Percentiles rank a stretch among this genome's conserved stretches.
Conservation (phyloP, 139 green algal genomes). For the Micromonas pusilla region DNA sequence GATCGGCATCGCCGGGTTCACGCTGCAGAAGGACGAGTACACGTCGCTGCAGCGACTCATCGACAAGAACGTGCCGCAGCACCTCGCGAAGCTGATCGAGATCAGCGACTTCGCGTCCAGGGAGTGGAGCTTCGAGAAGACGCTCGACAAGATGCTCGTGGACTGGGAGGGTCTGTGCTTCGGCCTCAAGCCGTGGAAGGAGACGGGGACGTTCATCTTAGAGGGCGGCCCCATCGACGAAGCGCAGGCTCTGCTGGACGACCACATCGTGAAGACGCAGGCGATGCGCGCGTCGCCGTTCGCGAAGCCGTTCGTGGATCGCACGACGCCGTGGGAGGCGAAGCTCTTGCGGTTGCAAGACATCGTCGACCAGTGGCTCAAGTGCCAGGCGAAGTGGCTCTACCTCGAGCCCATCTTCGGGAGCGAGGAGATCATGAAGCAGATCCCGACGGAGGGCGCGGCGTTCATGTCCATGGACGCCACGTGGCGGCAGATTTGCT, state of each 20-base stretch:
- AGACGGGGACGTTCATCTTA: conserved; percentile 42
- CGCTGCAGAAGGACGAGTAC: conserved; percentile 57
- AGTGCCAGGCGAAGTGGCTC: conserved; percentile 80
- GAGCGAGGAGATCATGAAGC: conserved; percentile 81
- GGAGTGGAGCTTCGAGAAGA: conserved; percentile 55
- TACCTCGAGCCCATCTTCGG: conserved; percentile 91
- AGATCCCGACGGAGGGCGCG: conserved; percentile 60
- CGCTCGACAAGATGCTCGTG: conserved; percentile 50
- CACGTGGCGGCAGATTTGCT: conserved; percentile 31
- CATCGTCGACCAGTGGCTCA: conserved; percentile 69
- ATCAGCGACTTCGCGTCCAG: conserved; percentile 66
- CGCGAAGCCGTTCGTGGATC: conserved; percentile 73
- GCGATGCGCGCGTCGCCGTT: conserved; percentile 81
- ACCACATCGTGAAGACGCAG: conserved; percentile 72
- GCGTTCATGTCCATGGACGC: conserved; percentile 55
- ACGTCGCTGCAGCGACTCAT: conserved; percentile 64
- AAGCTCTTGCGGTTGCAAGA: conserved; percentile 63
- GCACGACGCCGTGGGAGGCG: conserved; percentile 68
- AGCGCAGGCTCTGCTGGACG: conserved; percentile 68
- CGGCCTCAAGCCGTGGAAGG: conserved; percentile 46
- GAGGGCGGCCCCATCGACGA: conserved; percentile 74
- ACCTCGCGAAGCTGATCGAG: conserved; percentile 68
- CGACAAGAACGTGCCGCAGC: conserved; percentile 58
- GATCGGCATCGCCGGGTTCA: conserved; percentile 57
- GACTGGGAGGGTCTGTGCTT: conserved; percentile 46